Evolutionary conservation across 169 alveolate species (phyloP).

Genomic region (Eimeria praecox): DNA sequence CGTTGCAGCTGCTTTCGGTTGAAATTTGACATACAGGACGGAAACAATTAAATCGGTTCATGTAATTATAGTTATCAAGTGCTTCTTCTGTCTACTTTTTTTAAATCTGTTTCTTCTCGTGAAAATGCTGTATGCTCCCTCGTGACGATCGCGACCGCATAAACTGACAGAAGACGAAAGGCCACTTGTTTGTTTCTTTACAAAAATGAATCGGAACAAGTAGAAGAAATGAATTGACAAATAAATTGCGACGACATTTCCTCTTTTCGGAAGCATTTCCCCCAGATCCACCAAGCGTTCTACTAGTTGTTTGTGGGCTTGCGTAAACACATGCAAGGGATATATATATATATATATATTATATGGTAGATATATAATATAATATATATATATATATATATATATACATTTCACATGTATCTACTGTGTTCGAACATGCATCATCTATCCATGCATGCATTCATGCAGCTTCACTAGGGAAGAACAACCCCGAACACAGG

Average conservation of each 20-base stretch:
- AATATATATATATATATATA: too few species aligned
- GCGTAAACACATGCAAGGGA: background rate
- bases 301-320: background rate
- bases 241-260: background rate
- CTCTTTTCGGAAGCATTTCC: background rate
- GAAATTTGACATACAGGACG: background rate
- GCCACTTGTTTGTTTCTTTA: constrained; percentile 4
- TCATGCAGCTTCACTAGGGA: background rate
- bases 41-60: background rate
- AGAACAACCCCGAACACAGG: background rate
- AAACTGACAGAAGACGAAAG: background rate
- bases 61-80: background rate
- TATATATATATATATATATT: background rate
- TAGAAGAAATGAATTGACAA: constrained; percentile 1
- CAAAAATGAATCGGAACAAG: constrained; percentile 23
- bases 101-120: background rate
- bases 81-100: background rate
- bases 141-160: constrained; percentile 3
- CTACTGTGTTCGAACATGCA: background rate
- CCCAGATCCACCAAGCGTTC: background rate
- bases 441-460: background rate
- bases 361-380: too few species aligned
- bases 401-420: background rate
- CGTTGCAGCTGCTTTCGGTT: background rate
- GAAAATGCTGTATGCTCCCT: background rate